These are phyloP conservation scores for Pseudoneurospora amorphoporcata DNA, from an alignment of 495 filamentous ascomycete genomes.

Conservation along the genomic window DNA sequence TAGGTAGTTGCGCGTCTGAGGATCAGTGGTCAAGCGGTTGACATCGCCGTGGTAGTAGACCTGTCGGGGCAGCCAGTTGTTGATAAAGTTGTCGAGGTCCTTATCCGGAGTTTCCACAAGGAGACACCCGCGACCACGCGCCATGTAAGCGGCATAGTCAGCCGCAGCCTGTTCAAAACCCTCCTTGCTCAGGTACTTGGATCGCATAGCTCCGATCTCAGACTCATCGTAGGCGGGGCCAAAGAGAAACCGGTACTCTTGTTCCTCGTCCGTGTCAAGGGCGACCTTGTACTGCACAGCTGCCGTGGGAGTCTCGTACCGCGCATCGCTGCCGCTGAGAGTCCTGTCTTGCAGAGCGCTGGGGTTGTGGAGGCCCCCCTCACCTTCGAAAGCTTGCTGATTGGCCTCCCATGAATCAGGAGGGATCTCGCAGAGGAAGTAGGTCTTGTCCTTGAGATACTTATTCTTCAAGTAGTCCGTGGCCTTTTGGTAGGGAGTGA, in stretches of 20 bases:
- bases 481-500: slow-evolving; percentile 47
- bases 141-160: slow-evolving; percentile 41
- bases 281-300: slow-evolving; percentile 41
- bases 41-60: slow-evolving; percentile 48
- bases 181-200: slow-evolving; percentile 39
- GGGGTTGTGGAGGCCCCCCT: slow-evolving; percentile 44
- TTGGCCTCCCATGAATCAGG: slow-evolving; percentile 42
- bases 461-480: slow-evolving; percentile 48
- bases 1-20: slow-evolving; percentile 48
- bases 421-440: slow-evolving; percentile 42
- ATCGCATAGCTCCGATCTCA: slow-evolving; percentile 37
- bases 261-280: slow-evolving; percentile 28
- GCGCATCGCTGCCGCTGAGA: slow-evolving; percentile 36
- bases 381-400: slow-evolving; percentile 45
- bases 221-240: slow-evolving; percentile 42
- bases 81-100: slow-evolving; percentile 47
- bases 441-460: slow-evolving; percentile 45
- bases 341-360: slow-evolving; percentile 26
- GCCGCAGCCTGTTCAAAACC: slow-evolving; percentile 32
- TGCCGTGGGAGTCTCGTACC: slow-evolving; percentile 45
- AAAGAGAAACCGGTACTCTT: slow-evolving; percentile 44
- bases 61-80: slow-evolving; percentile 48
- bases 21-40: slow-evolving; percentile 48
- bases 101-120: slow-evolving; percentile 44
- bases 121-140: slow-evolving; percentile 38